A percentile compares a stretch with the other conserved stretches of the same genome.
These are phyloP conservation scores for Arctium lappa DNA, from an alignment of 129 eudicot species.

Conservation along the genomic window DNA sequence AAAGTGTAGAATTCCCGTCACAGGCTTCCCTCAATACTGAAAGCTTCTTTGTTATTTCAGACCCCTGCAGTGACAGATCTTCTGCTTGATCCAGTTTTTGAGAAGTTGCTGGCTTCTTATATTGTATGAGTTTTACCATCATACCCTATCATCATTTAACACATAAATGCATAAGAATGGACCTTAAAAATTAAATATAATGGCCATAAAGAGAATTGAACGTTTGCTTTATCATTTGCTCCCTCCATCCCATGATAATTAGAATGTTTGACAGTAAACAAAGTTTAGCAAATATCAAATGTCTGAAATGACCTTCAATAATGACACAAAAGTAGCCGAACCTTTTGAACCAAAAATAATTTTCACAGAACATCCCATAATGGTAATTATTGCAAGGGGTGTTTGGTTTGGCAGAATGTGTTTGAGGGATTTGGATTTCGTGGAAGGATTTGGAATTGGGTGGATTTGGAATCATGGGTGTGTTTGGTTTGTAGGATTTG, in stretches of 20 bases:
- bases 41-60: conserved; percentile 42
- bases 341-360: not conserved
- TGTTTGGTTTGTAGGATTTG: too few relatives aligned
- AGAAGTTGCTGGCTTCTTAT: conserved; percentile 26
- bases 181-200: not conserved
- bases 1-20: conserved; percentile 58
- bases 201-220: not conserved
- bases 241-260: not conserved
- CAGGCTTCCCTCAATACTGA: conserved; percentile 53
- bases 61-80: conserved; percentile 2
- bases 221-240: too few relatives aligned
- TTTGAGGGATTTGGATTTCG: too few relatives aligned
- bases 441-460: too few relatives aligned
- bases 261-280: not conserved
- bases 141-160: conserved; percentile 48
- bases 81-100: conserved; percentile 11
- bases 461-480: too few relatives aligned
- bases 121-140: conserved; percentile 61
- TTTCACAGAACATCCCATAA: not conserved
- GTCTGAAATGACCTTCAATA: not conserved
- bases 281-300: not conserved
- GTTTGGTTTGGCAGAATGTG: not conserved
- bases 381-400: not conserved
- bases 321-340: not conserved
- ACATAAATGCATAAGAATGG: not conserved